phyloP scores from a whole-genome alignment of 345 rosid genomes.

The Brassica carinata region DNA sequence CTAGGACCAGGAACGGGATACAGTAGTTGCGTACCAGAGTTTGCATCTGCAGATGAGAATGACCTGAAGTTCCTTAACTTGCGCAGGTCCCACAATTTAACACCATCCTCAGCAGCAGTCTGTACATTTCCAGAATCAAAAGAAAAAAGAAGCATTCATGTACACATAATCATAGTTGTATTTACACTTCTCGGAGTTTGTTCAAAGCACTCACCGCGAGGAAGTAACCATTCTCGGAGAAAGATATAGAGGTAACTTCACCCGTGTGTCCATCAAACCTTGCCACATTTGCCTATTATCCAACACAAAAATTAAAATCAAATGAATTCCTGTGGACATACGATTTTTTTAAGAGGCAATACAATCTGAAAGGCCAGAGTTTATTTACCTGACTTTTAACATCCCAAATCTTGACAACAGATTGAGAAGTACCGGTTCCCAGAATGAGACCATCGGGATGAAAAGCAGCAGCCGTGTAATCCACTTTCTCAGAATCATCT shows the following conservation, averaged over 20 bases:
- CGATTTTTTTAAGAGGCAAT: neutral
- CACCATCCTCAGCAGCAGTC: constrained; percentile 96
- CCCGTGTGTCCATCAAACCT: constrained; percentile 87
- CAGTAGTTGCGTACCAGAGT: constrained; percentile 59
- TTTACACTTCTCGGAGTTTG: neutral
- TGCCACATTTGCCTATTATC: constrained; percentile 76
- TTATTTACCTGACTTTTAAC: constrained; percentile 80
- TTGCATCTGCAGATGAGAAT: constrained; percentile 60
- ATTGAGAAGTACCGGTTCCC: constrained; percentile 87
- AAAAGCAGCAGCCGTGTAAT: constrained; percentile 92
- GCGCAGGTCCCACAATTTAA: constrained; percentile 94
- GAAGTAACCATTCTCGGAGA: constrained; percentile 98
- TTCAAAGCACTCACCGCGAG: constrained; percentile 64
- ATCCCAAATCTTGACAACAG: constrained; percentile 96
- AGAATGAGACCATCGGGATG: constrained; percentile 99
- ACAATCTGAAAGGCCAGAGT: neutral
- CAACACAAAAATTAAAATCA: constrained; percentile 8
- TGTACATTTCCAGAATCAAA: constrained; percentile 41
- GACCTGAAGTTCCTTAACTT: constrained; percentile 90
- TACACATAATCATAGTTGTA: neutral
- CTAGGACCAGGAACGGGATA: neutral
- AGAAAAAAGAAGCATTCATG: constrained; percentile 8
- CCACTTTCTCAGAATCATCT: constrained; percentile 55
- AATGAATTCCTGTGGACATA: neutral
- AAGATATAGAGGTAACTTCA: constrained; percentile 86